Evolutionary conservation across 2,329 filamentous ascomycete species (phyloP), one percentile per base, ranked within the genome.

Genomic region (Phialocephala subalpina): DNA sequence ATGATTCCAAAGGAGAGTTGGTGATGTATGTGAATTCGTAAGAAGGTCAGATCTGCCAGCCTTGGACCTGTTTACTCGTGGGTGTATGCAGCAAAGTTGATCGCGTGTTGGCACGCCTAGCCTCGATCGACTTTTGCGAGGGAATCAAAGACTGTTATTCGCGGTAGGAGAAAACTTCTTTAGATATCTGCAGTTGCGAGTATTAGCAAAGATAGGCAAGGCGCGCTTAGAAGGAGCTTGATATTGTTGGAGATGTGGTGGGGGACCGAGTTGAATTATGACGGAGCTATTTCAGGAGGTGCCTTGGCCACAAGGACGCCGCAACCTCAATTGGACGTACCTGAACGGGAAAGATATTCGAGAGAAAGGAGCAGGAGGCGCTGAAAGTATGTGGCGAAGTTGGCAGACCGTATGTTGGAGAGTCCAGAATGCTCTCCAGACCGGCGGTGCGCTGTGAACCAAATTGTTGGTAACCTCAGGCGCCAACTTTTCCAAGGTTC

Each of bases 11-110:
- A 69, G 63, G 66, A 69, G 47, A 62, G 73, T 67, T 57, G 69
- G 69, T 70, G 72, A 74, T 73, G 67, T 67, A 61, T 69, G 65
- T 70, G 73, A 73, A 67, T 72, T 73, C 69, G 71, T 65, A 72
- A 71, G 73, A 74, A 72, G 73, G 73, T 75, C 73, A 63, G 69
- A 56, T 63, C 67, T 58, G 71, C 70, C 69, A 70, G 70, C 62
- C 75, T 75, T 68, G 67, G 69, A 71, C 73, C 67, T 74, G 71
- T 74, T 72, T 75, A 74, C 71, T 77, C 73, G 56, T 63, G 33
- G 47, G 36, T 62, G 64, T 66, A 61, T 69, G 65, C 57, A 63
- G 66, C 53, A 64, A 63, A 64, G 69, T 62, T 74, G 73, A 75
- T 76, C 73, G 73, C 74, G 73, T 74, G 73, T 72, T 72, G 67